Evolutionary conservation across 2,329 filamentous ascomycete genomes (phyloP).

Genomic region (Stagonosporopsis chrysanthemi): DNA sequence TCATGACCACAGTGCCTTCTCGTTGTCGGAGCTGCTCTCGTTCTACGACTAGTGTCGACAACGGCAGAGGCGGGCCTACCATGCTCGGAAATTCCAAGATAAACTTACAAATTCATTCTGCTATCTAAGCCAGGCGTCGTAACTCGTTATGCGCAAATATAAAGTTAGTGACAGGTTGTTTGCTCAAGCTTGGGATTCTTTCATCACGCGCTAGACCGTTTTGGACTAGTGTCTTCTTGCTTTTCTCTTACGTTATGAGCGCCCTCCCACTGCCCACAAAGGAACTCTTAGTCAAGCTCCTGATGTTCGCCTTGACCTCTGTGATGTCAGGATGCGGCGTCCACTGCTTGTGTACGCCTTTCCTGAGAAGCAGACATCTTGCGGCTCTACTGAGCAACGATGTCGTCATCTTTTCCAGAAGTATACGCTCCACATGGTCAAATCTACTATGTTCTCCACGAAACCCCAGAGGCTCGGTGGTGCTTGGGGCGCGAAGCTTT

Average conservation of each 20-base stretch:
- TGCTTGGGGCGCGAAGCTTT: slow-evolving; percentile 18
- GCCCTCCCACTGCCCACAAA: slow-evolving; percentile 1
- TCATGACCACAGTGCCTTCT: neutral
- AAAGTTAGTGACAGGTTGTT: neutral
- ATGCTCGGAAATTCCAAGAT: no score
- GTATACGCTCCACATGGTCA: neutral
- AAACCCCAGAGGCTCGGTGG: slow-evolving; percentile 5
- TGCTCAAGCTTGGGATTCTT: no score
- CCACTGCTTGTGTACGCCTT: neutral
- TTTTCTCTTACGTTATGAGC: slow-evolving; percentile 31
- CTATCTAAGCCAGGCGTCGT: neutral
- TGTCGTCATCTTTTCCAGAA: slow-evolving; percentile 11
- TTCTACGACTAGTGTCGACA: no score
- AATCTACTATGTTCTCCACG: neutral
- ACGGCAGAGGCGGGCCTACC: neutral
- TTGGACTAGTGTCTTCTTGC: slow-evolving; percentile 1
- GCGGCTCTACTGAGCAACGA: slow-evolving; percentile 1
- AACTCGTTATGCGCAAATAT: neutral
- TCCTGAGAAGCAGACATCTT: neutral
- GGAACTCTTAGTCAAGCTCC: slow-evolving; percentile 21
- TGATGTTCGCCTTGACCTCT: slow-evolving; percentile 4
- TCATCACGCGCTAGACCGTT: neutral
- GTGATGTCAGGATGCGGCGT: slow-evolving; percentile 24
- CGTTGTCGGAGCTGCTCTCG: neutral
- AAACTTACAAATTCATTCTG: neutral